Base-by-base conservation (phyloP, 345 rosid genomes). In the Brassica rapa region DNA sequence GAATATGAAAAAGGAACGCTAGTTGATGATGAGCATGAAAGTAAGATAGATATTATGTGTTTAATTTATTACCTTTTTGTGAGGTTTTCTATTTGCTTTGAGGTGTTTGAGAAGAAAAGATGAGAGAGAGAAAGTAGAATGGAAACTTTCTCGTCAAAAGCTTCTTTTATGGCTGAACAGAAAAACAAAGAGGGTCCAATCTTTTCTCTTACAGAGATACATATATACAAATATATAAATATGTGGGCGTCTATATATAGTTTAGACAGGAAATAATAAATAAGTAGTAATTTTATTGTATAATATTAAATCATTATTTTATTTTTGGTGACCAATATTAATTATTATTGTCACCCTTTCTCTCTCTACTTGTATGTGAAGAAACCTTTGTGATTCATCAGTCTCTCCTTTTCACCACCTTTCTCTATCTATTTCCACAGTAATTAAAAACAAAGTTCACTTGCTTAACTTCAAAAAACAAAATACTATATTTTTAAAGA, bases 291-390 rank as follows among this genome's bases (percentile, higher is more conserved):
- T 35, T 8, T 8, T 35, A 8, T 41, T n/a, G 14, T 35, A 14
- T 32, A 81, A 78, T 53, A 55, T 16, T 66, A 84, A 27, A 2
- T 27, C 4, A 27, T 2, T 27, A 27, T 30, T 4, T 30, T 30
- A 32, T 32, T 32, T 4, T 32, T 32, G 6, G 35, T 32, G 4
- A 32, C 5, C 35, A 32, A 32, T 32, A 19, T 32, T 4, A 32
- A 82, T 70, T 57, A 57, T 59, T 64, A 86, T 83, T 70, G 29
- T 71, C 84, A 83, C 88, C 76, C 87, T 84, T 78, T 87, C 83
- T 81, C 78, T 82, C 78, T 77, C 85, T 89, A 77, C 96, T 91
- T 89, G 82, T 78, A 78, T 84, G 74, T 63, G 90, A 91, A 91
- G 98, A 86, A 92, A 87, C 85, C 91, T 80, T 72, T 72, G 69